Base-by-base conservation (phyloP, 768 basidiomycete species). In the Boletus bicolor region DNA sequence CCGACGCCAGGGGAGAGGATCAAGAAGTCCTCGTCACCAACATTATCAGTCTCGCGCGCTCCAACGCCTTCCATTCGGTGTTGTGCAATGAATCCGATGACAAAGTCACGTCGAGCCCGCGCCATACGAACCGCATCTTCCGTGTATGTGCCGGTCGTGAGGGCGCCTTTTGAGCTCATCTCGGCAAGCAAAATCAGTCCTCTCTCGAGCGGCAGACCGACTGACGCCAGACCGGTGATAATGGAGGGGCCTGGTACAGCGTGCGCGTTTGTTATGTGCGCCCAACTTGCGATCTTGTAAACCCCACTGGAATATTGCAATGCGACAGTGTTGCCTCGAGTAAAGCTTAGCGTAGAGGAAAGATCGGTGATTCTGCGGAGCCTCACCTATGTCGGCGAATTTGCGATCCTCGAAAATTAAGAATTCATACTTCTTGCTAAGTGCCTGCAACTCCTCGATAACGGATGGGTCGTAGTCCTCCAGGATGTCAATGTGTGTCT, bases 381-480 rank as follows among this genome's bases (percentile, higher is more conserved):
- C 63, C 81, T 64, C 59, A 94, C 96, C 96, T 50, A 99, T 98
- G 72, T 99, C 97, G 5, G 97, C 96, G 65, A 99, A 99, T 73
- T 99, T 99, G 61, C 97, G 80, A 76, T 99, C 97, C 75, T 98
- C 97, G 64, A 98, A 99, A 64, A 98, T 94, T 50, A 96, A 72
- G 75, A 98, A 99, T 66, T 97, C 92, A 59, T 97, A 85, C 68
- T 89, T 87, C 44, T 73, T 66, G 66, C 87, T 86, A 7, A 98
- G 82, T 36, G 78, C 77, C 56, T 84, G 79, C 41, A 99, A 78
- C 43, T 79, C 77, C 41, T 83, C 76, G 53, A 95, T 82, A 44
- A 98, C 73, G 7, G 79, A 80, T 10, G 75, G 71, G 44, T 93
- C 84, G 70, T 93, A 98, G 74, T 98, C 94, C 62, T 93, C 88